Evolutionary conservation across 371 early-diverging fungal species (phyloP), one percentile per base, ranked within the genome.

Genomic region (Mortierella sp.): DNA sequence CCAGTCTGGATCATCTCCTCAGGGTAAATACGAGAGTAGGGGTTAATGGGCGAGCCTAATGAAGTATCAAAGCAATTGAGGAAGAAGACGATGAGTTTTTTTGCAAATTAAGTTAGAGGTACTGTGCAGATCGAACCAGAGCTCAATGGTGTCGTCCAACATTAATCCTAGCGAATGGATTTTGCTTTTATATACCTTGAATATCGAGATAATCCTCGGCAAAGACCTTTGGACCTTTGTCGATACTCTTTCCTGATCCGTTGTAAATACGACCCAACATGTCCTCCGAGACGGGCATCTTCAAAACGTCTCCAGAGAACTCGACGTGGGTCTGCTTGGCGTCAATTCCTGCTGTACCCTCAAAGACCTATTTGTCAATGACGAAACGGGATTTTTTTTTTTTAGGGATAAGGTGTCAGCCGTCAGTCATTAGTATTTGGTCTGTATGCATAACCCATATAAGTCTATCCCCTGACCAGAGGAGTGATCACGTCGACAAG

Each of bases 1-100:
- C 99, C 99, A 22, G 99, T 99, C 88, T 99, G 99, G 74, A 99
- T 99, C 99, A 99, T 99, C 90, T 99, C 99, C 89, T 98, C 99
- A 61, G 99, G 99, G 85, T 99, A 99, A 75, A 99, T 97, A 87
- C 99, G 95, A 62, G 97, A 96, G 87, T 92, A 97, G 45, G 99
- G 99, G 89, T 99, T 99, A 88, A 99, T 98, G 43, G 99, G 99
- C 73, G 98, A 97, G 54, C 96, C 92, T 90, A 30, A 55, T 18
- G 14, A 28, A 24, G 24, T 55, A 14, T 5, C 5, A 26, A 12
- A 28, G 26, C 40, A 64, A 35, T 28, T 26, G 37, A 39, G 26
- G n/a, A 62, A 26, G 12, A 66, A 30, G 16, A 45, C 22, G 28
- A 8, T 4, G 35, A 22, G 30, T 12, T 40, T 40, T 40, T 12